These are phyloP conservation scores for Pseudoperonospora humuli DNA, from an alignment of 352 stramenopile genomes.

Conservation along the genomic window DNA sequence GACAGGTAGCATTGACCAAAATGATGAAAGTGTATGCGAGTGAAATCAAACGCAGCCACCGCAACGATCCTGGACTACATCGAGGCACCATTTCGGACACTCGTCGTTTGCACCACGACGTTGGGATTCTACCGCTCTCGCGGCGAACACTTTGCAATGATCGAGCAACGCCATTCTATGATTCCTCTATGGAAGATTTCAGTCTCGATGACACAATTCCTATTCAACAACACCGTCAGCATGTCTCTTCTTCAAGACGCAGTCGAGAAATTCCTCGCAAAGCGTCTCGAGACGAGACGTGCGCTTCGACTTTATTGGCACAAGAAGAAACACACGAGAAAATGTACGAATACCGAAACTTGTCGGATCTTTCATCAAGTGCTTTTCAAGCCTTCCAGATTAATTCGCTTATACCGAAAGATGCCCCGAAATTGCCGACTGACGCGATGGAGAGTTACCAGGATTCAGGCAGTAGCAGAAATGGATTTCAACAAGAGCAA, in stretches of 20 bases:
- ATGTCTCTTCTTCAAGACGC: background rate
- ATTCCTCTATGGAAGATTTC: constrained; percentile 10
- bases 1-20: constrained; percentile 48
- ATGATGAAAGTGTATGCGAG: constrained; percentile 73
- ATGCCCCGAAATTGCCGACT: constrained; percentile 15
- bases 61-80: constrained; percentile 4
- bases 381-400: constrained; percentile 59
- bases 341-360: constrained; percentile 37
- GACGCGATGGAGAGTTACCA: constrained; percentile 15
- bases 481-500: constrained; percentile 14
- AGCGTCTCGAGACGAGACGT: background rate
- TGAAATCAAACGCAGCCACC: constrained; percentile 49
- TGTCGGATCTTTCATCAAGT: constrained; percentile 56
- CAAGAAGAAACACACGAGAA: constrained; percentile 9
- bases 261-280: background rate
- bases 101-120: constrained; percentile 10
- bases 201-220: constrained; percentile 2
- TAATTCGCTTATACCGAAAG: constrained; percentile 18
- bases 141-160: constrained; percentile 23
- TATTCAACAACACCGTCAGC: constrained; percentile 7
- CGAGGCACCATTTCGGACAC: constrained; percentile 16
- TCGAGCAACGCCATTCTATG: constrained; percentile 13
- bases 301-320: background rate
- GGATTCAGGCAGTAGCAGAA: constrained; percentile 15
- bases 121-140: constrained; percentile 8